These are phyloP conservation scores for Vitellaria paradoxa DNA, from an alignment of 179 eudicot species.

Conservation along the genomic window DNA sequence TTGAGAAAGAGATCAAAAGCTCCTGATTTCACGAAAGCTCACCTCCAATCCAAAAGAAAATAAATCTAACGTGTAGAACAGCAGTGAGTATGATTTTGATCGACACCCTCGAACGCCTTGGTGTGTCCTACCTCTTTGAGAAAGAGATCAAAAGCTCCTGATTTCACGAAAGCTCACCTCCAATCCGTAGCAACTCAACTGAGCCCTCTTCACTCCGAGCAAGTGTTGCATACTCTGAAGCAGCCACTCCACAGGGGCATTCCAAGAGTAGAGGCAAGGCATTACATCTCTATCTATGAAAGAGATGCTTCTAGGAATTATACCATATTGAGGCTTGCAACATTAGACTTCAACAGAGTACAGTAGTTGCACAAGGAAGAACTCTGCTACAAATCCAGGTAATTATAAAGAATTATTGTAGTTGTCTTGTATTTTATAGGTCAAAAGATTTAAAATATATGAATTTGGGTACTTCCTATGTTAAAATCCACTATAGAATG, in stretches of 20 bases:
- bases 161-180: slow-evolving; percentile 14
- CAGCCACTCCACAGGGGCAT: slow-evolving; percentile 18
- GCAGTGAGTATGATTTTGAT: slow-evolving; percentile 24
- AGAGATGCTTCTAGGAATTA: slow-evolving; percentile 15
- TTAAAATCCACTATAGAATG: no score
- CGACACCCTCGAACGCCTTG: slow-evolving; percentile 33
- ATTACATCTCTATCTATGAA: slow-evolving; percentile 19
- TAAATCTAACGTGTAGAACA: no score
- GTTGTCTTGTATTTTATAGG: no score
- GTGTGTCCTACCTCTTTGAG: slow-evolving; percentile 33
- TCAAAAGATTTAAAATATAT: no score
- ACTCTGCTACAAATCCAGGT: no score
- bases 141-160: slow-evolving; percentile 31
- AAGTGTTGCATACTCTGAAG: slow-evolving; percentile 15
- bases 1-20: no score
- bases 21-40: no score
- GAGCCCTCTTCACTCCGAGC: not conserved
- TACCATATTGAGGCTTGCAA: slow-evolving; percentile 21
- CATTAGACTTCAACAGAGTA: slow-evolving; percentile 21
- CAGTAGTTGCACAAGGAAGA: slow-evolving; percentile 19
- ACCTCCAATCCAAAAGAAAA: no score
- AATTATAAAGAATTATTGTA: no score
- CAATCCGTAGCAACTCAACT: not conserved
- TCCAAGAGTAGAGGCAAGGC: slow-evolving; percentile 18
- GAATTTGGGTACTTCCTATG: no score